Conservation (phyloP, 2,329 filamentous ascomycete species). For the Alternaria arbusti region DNA sequence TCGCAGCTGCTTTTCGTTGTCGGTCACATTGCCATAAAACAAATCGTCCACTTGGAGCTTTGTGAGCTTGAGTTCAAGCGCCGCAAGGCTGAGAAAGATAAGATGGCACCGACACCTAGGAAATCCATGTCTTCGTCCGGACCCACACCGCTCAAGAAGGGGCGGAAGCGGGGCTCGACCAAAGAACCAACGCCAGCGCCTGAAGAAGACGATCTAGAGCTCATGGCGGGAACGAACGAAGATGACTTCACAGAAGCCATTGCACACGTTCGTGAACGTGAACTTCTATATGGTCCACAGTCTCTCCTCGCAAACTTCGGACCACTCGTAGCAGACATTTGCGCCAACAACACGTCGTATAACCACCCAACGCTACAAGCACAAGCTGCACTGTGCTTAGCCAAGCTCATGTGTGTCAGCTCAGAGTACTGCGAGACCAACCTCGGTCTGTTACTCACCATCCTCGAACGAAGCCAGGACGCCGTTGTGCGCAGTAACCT, state of each 20-base stretch:
- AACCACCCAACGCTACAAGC: slow-evolving; percentile 89
- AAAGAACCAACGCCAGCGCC: slow-evolving; percentile 54
- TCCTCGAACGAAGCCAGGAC: slow-evolving; percentile 92
- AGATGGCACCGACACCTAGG: slow-evolving; percentile 52
- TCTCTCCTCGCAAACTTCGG: slow-evolving; percentile 91
- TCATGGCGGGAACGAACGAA: slow-evolving; percentile 95
- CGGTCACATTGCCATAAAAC: slow-evolving; percentile 96
- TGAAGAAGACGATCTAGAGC: slow-evolving; percentile 87
- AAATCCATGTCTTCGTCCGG: slow-evolving; percentile 38
- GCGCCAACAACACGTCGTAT: slow-evolving; percentile 88
- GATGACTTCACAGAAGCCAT: slow-evolving; percentile 92
- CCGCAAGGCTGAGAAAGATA: slow-evolving; percentile 87
- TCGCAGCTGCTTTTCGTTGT: slow-evolving; percentile 95
- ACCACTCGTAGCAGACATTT: slow-evolving; percentile 89
- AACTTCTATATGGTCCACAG: slow-evolving; percentile 80
- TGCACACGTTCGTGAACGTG: slow-evolving; percentile 81
- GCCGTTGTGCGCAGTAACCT: slow-evolving; percentile 94
- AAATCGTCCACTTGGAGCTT: slow-evolving; percentile 97
- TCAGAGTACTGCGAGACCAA: slow-evolving; percentile 96
- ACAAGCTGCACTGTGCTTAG: slow-evolving; percentile 90
- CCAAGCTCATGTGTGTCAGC: slow-evolving; percentile 98
- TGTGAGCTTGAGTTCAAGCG: slow-evolving; percentile 98
- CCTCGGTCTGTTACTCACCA: slow-evolving; percentile 91
- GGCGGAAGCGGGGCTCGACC: slow-evolving; percentile 48
- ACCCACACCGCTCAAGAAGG: slow-evolving; percentile 48